These are phyloP conservation scores for Chaetomium globosum DNA, from an alignment of 2,329 filamentous ascomycete species.

Conservation along the genomic window DNA sequence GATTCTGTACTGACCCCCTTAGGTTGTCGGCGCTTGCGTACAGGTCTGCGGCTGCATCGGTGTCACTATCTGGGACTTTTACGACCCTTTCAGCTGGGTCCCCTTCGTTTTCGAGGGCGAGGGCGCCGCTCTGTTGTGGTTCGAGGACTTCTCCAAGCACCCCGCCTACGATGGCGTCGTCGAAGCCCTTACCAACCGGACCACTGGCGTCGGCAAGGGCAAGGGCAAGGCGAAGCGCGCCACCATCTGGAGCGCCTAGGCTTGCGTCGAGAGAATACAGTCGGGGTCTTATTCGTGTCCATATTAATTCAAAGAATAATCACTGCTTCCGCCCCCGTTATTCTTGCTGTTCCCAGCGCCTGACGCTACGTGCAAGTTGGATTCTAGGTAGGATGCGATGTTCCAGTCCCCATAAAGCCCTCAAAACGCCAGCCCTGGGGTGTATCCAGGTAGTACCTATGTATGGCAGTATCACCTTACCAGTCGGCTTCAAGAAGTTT, in stretches of 20 bases:
- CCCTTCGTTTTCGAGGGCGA: slow-evolving; percentile 43
- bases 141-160: slow-evolving; percentile 40
- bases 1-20: slow-evolving; percentile 7
- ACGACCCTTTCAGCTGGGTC: slow-evolving; percentile 49
- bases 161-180: slow-evolving; percentile 36
- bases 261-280: background rate
- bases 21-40: slow-evolving; percentile 41
- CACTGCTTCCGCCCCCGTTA: background rate
- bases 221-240: slow-evolving; percentile 17
- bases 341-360: too few species aligned
- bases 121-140: slow-evolving; percentile 44
- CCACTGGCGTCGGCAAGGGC: slow-evolving; percentile 18
- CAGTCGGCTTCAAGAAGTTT: too few species aligned
- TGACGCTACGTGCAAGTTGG: too few species aligned
- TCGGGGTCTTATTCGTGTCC: slow-evolving; percentile 1
- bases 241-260: slow-evolving; percentile 5
- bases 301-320: background rate
- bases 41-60: slow-evolving; percentile 46
- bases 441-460: too few species aligned
- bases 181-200: slow-evolving; percentile 34
- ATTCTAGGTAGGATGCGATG: too few species aligned
- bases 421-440: too few species aligned
- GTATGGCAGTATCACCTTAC: too few species aligned
- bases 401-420: background rate
- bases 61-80: slow-evolving; percentile 50